Evolutionary conservation across 768 basidiomycete genomes (phyloP).

Genomic region (Pleurotus djamor): DNA sequence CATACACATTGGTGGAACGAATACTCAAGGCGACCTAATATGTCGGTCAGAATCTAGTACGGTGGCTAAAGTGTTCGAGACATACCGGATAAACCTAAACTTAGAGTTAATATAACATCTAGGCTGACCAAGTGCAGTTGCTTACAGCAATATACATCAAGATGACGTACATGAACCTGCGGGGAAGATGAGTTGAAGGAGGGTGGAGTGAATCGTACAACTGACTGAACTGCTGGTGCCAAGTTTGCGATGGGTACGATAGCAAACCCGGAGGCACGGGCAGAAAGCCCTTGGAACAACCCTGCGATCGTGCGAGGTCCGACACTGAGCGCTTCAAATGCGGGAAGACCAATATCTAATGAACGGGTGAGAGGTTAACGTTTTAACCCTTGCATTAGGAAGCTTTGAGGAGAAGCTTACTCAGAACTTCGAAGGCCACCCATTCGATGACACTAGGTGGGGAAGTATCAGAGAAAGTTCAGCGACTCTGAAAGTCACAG

Average conservation of each 20-base stretch:
- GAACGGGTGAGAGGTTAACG: not conserved
- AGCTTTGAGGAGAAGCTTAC: slow-evolving; percentile 19
- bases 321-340: slow-evolving; percentile 31
- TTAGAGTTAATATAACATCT: not conserved
- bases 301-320: slow-evolving; percentile 41
- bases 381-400: not conserved
- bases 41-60: not conserved
- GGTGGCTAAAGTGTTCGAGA: not conserved
- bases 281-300: slow-evolving; percentile 53
- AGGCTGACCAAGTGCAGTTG: slow-evolving; percentile 8
- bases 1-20: slow-evolving; percentile 69
- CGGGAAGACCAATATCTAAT: slow-evolving; percentile 38
- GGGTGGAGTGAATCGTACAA: slow-evolving; percentile 5
- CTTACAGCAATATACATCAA: slow-evolving; percentile 75
- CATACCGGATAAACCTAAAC: slow-evolving; percentile 41
- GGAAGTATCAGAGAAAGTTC: not conserved
- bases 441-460: slow-evolving; percentile 60
- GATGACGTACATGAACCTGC: slow-evolving; percentile 66
- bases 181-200: no score
- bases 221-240: slow-evolving; percentile 72
- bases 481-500: not conserved
- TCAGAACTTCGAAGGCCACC: slow-evolving; percentile 65
- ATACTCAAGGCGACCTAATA: slow-evolving; percentile 56
- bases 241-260: slow-evolving; percentile 44
- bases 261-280: slow-evolving; percentile 49